Evolutionary conservation across 2,329 filamentous ascomycete genomes (phyloP).

Genomic region (Fusarium sp.): DNA sequence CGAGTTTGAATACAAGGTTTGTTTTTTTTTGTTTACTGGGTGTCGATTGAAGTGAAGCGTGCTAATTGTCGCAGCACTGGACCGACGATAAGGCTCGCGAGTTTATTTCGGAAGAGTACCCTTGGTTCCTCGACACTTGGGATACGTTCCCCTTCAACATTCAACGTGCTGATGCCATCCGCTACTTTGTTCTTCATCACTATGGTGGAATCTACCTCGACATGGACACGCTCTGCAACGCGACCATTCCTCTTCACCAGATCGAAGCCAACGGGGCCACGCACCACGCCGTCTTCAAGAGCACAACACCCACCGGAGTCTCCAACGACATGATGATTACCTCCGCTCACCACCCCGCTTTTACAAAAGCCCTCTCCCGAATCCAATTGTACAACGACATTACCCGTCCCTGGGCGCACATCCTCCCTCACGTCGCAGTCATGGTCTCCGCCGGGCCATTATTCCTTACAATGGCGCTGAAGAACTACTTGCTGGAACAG

Average conservation of each 20-base stretch:
- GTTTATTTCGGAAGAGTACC: constrained; percentile 77
- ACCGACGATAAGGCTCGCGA: constrained; percentile 75
- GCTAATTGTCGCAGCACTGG: constrained; percentile 68
- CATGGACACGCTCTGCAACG: constrained; percentile 51
- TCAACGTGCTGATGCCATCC: constrained; percentile 77
- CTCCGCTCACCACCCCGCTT: constrained; percentile 79
- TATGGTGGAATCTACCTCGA: constrained; percentile 82
- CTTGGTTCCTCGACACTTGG: constrained; percentile 79
- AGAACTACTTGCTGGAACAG: constrained; percentile 73
- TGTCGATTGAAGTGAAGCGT: background rate
- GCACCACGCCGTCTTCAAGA: constrained; percentile 50
- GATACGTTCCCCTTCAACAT: constrained; percentile 77
- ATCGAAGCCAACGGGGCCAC: constrained; percentile 41
- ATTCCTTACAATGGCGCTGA: constrained; percentile 81
- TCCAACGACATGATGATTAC: constrained; percentile 85
- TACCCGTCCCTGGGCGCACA: constrained; percentile 71
- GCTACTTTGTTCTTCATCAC: constrained; percentile 79
- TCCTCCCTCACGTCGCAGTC: constrained; percentile 77
- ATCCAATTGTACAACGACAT: constrained; percentile 71
- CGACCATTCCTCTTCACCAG: constrained; percentile 46
- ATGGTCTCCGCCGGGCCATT: constrained; percentile 84
- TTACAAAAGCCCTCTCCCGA: constrained; percentile 75
- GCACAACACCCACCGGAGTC: constrained; percentile 80
- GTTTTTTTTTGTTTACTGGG: constrained; percentile 31
- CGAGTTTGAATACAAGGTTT: constrained; percentile 79